Conservation (phyloP, 345 rosid genomes). For the Aquilaria sinensis region DNA sequence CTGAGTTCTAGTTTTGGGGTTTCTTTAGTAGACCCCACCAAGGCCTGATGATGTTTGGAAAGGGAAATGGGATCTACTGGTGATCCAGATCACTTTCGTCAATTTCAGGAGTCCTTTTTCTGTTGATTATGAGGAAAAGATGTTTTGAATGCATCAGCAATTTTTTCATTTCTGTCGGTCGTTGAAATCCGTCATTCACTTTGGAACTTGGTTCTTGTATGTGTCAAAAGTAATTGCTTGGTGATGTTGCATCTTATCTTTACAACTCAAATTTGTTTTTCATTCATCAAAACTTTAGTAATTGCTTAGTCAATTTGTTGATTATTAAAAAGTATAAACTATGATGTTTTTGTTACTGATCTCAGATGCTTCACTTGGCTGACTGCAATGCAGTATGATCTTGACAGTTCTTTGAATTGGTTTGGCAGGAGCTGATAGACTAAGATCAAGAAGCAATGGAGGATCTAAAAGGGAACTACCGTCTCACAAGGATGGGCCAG, state of each 20-base stretch:
- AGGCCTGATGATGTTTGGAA: conserved; percentile 14
- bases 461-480: conserved; percentile 59
- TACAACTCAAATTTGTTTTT: not conserved
- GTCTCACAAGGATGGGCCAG: conserved; percentile 49
- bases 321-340: not conserved
- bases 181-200: not conserved
- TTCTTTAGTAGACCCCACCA: conserved; percentile 17
- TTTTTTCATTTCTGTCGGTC: too few relatives aligned
- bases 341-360: conserved; percentile 7
- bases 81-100: conserved; percentile 23
- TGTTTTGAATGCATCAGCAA: too few relatives aligned
- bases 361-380: not conserved
- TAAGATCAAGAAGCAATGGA: conserved; percentile 55
- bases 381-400: conserved; percentile 5
- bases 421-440: conserved; percentile 73
- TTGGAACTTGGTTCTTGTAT: not conserved
- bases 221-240: not conserved
- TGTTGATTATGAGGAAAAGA: too few relatives aligned
- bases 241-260: not conserved
- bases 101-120: conserved; percentile 15
- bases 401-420: conserved; percentile 11
- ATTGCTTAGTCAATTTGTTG: not conserved
- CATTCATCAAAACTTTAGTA: not conserved
- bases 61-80: conserved; percentile 24
- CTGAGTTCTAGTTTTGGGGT: conserved; percentile 12